These are phyloP conservation scores for Sanguinoderma infundibulare DNA, from an alignment of 1,284 basidiomycete genomes.

Conservation along the genomic window DNA sequence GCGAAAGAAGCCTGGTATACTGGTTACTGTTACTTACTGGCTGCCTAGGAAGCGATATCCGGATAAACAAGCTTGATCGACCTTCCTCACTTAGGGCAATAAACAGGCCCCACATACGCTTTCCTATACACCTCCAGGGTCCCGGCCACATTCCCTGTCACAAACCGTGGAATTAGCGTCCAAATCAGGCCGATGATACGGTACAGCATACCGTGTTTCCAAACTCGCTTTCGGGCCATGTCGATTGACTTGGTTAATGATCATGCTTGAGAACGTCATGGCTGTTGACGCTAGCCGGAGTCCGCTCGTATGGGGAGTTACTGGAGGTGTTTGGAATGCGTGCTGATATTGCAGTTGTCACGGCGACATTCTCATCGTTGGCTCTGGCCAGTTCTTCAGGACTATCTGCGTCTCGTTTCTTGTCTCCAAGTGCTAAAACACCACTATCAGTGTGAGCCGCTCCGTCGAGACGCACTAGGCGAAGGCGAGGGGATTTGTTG, in stretches of 20 bases:
- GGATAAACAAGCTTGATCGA: background rate
- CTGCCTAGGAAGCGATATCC: background rate
- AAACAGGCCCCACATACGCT: no score
- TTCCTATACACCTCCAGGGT: no score
- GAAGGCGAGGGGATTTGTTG: conserved; percentile 18
- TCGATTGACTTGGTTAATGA: background rate
- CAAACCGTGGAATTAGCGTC: background rate
- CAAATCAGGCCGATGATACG: background rate
- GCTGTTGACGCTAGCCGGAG: background rate
- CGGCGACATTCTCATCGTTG: background rate
- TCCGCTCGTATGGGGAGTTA: conserved; percentile 1
- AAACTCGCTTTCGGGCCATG: background rate
- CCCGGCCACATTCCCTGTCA: no score
- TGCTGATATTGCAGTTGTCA: conserved; percentile 3
- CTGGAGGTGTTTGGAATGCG: background rate
- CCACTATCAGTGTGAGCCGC: background rate
- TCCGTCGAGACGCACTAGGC: background rate
- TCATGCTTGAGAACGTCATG: background rate
- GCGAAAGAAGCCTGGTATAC: background rate
- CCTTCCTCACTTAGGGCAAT: no score
- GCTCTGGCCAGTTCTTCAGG: background rate
- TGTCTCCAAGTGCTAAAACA: background rate
- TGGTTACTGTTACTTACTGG: background rate
- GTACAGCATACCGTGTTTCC: background rate
- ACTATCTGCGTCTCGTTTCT: conserved; percentile 12